Evolutionary conservation across 164 flowering plant genomes (phyloP).

Genomic region (Aristolochia fimbriata): DNA sequence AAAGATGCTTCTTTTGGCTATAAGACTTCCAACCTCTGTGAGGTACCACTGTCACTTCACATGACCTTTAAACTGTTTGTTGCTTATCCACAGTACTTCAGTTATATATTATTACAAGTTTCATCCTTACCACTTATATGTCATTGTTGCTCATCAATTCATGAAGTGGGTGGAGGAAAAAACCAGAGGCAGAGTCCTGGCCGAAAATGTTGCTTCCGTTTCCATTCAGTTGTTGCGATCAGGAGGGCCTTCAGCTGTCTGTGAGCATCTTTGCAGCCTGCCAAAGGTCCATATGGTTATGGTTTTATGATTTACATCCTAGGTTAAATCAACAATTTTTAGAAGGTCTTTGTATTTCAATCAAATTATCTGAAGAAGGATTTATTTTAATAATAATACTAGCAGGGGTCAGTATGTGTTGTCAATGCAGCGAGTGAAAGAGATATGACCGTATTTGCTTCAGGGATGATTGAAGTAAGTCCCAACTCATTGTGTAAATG

Average conservation of each 20-base stretch:
- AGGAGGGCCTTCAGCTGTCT: conserved; percentile 90
- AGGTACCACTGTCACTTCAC: conserved; percentile 29
- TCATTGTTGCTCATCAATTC: background rate
- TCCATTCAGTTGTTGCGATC: conserved; percentile 72
- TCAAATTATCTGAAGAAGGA: too few relatives aligned
- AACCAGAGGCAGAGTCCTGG: conserved; percentile 66
- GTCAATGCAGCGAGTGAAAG: conserved; percentile 97
- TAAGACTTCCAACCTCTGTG: conserved; percentile 79
- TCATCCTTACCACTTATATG: background rate
- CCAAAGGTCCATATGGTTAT: conserved; percentile 42
- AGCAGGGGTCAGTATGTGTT: conserved; percentile 84
- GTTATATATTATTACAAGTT: too few relatives aligned
- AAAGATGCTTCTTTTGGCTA: conserved; percentile 96
- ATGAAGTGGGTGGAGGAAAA: conserved; percentile 96
- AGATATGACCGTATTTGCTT: conserved; percentile 96
- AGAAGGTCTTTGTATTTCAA: too few relatives aligned
- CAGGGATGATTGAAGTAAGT: conserved; percentile 87
- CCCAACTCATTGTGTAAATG: too few relatives aligned
- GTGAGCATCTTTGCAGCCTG: conserved; percentile 67
- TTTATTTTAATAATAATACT: background rate
- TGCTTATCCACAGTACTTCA: too few relatives aligned
- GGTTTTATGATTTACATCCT: too few relatives aligned
- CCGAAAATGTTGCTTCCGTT: conserved; percentile 65
- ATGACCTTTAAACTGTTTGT: too few relatives aligned
- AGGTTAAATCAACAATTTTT: too few relatives aligned